Conservation (phyloP, 352 stramenopile genomes). For the Vaucheria bursata region DNA sequence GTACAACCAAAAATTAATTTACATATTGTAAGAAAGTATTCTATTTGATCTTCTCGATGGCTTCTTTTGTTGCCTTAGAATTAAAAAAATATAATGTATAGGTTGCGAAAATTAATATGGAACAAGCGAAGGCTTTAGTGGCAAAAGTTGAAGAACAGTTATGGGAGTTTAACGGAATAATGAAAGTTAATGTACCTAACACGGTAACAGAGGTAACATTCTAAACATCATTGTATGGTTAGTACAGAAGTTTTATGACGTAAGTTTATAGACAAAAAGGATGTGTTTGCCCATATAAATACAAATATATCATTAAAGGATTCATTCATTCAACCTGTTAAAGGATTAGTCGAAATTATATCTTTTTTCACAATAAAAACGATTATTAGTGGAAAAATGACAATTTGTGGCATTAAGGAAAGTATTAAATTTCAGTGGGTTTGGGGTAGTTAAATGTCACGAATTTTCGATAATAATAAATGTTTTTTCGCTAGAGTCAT, state of each 20-base stretch:
- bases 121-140: not conserved
- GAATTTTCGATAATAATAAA: too few species aligned
- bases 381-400: not conserved
- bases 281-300: not conserved
- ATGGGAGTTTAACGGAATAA: not conserved
- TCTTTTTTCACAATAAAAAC: not conserved
- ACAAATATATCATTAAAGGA: not conserved
- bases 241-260: not conserved
- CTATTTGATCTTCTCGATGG: not conserved
- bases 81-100: too few species aligned
- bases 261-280: not conserved
- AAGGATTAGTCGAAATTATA: not conserved
- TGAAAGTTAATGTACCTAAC: not conserved
- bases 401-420: too few species aligned
- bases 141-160: not conserved
- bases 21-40: not conserved
- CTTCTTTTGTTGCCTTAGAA: not conserved
- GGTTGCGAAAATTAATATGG: not conserved
- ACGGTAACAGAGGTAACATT: not conserved
- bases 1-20: not conserved
- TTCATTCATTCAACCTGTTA: not conserved
- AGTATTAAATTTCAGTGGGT: too few species aligned
- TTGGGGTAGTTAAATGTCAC: too few species aligned
- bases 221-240: not conserved
- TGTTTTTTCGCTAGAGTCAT: too few species aligned